Base-by-base conservation (phyloP, 2,329 filamentous ascomycete species). In the Amesomyces nigricolor region DNA sequence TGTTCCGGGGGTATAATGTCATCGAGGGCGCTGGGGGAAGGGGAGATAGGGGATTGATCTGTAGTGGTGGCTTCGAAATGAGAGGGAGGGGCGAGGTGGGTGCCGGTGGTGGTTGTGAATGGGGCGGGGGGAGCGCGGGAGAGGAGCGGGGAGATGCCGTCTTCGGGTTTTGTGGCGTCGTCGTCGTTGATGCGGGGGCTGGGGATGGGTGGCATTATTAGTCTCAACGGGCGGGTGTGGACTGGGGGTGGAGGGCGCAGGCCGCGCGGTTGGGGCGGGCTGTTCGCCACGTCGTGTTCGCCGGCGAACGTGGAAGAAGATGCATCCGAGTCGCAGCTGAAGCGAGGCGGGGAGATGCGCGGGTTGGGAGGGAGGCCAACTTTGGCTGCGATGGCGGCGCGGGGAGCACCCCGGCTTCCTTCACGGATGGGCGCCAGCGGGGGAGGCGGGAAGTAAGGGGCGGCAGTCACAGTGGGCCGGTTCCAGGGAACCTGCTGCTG, bases 391-490 rank as follows among this genome's bases (percentile, higher is more conserved):
- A 35, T 47, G 43, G 35, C 53, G 11, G 46, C 46, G 30, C 46
- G 46, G 14, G 46, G 46, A n/a, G 16, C 29, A 17, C 46, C 46
- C 11, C 22, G 43, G 19, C 47, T 39, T 30, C 57, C 45, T 46
- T 57, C 42, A 22, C 47, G 39, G 48, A 58, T 64, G 63, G 63
- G 63, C 61, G 58, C 63, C 61, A 61, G 47, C 37, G 60, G 59
- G 55, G 62, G 58, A 48, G 61, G 62, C 44, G 63, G 61, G 46
- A 63, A 61, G 48, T 54, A 55, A 22, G 62, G 59, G 45, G 49
- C 42, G 39, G 51, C 47, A 35, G 46, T 47, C 2, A 45, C 19
- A 13, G 59, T 46, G 39, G 53, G 43, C 42, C 46, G 29, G 47
- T 54, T 53, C 60, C 58, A 61, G 30, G 56, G 51, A 48, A 58